Base-by-base conservation (phyloP, 2,329 filamentous ascomycete genomes). In the Xylaria sp. region DNA sequence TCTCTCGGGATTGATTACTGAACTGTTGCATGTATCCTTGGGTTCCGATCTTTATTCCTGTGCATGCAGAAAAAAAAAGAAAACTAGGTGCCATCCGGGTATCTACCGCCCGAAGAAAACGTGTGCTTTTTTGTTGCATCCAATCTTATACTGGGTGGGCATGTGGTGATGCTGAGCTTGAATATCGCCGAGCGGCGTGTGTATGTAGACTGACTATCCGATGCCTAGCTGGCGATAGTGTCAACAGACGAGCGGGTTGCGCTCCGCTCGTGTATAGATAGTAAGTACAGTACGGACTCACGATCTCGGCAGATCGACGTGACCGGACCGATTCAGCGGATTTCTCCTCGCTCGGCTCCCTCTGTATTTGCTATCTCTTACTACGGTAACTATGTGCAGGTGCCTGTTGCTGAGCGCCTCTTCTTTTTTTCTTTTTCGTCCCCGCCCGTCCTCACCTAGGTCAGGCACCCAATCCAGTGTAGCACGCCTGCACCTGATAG, bases 361-460 rank as follows among this genome's bases (percentile, higher is more conserved):
- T 24, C 47, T 11, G 14, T 48, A 4, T 3, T 50, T 50, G 47
- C 21, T 12, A 50, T 24, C 47, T 50, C 19, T 17, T 11, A 2
- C 11, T 24, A 21, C 7, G 7, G 19, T 9, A 50, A n/a, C n/a
- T n/a, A n/a, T n/a, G n/a, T n/a, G n/a, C 3, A 50, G 19, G 47
- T 48, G 19, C 19, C n/a, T 48, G 45, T n/a, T n/a, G 50, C 32
- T 30, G 39, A 42, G 17, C 11, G 34, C 34, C 14, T 17, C n/a
- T 53, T 32, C 32, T 21, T 47, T 54, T 55, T 47, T 55, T 47
- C 27, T n/a, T 7, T 45, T 21, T 54, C 39, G 9, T 55, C 54
- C 57, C 32, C 24, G 32, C 17, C 58, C 24, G 32, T 11, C 58
- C 39, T 62, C 60, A 62, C 60, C 60, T 62, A 61, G 59, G 59